A percentile compares a stretch with the other conserved stretches of the same genome.
Evolutionary conservation across 2,329 filamentous ascomycete genomes (phyloP).

Genomic region (Elsinoe ampelina): DNA sequence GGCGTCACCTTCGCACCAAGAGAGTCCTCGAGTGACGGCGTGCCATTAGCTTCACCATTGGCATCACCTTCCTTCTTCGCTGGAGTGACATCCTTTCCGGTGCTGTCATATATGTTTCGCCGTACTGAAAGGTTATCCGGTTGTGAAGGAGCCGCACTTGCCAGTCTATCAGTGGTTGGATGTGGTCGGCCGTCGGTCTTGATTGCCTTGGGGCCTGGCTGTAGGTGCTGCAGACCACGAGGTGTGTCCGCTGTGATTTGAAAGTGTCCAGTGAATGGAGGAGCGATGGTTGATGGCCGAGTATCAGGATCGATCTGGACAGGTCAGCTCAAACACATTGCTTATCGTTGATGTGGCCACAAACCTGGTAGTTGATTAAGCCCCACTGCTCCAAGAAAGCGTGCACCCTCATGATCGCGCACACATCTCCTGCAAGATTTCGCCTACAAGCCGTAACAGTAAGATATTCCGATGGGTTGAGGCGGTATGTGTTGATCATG

Average conservation of each 20-base stretch:
- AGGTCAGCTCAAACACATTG: slow-evolving; percentile 23
- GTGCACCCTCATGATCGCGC: slow-evolving; percentile 97
- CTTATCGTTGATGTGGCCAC: not conserved
- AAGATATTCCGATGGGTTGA: slow-evolving; percentile 92
- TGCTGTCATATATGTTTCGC: slow-evolving; percentile 90
- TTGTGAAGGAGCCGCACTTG: slow-evolving; percentile 60
- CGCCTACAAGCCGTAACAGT: slow-evolving; percentile 93
- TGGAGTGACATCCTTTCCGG: slow-evolving; percentile 73
- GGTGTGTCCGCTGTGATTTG: slow-evolving; percentile 92
- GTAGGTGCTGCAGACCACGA: slow-evolving; percentile 86
- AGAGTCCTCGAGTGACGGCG: slow-evolving; percentile 45
- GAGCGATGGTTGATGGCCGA: slow-evolving; percentile 86
- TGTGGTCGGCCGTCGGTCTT: slow-evolving; percentile 52
- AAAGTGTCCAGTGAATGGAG: slow-evolving; percentile 96
- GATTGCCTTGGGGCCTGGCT: slow-evolving; percentile 69
- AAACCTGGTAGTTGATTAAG: slow-evolving; percentile 94
- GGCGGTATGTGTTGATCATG: slow-evolving; percentile 98
- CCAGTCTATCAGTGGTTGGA: slow-evolving; percentile 61
- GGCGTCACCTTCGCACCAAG: slow-evolving; percentile 55
- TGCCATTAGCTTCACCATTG: slow-evolving; percentile 71
- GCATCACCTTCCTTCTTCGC: slow-evolving; percentile 33
- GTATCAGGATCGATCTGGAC: slow-evolving; percentile 87
- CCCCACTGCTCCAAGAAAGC: slow-evolving; percentile 98
- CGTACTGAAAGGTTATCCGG: slow-evolving; percentile 88
- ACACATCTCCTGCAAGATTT: slow-evolving; percentile 93